Conservation (phyloP, 345 rosid species). For the Eutrema yunnanense region DNA sequence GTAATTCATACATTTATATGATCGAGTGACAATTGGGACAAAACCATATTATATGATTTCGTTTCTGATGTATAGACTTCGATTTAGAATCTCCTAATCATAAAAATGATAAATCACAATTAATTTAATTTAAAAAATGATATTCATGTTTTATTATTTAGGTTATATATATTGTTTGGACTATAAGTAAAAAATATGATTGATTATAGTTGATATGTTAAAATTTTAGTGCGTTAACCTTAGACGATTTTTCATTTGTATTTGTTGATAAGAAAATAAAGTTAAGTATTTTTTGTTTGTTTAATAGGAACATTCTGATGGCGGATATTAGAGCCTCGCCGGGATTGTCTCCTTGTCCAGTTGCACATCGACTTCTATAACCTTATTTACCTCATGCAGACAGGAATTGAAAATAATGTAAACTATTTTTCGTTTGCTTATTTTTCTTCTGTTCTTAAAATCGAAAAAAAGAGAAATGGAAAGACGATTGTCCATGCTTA, state of each 20-base stretch:
- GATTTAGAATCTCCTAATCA: too few relatives aligned
- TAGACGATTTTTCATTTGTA: not conserved
- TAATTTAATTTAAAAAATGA: not conserved
- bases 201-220: not conserved
- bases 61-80: too few relatives aligned
- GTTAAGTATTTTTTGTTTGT: not conserved
- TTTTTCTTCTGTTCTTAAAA: not conserved
- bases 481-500: not conserved
- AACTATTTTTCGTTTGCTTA: not conserved
- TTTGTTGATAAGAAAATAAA: not conserved
- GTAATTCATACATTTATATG: too few relatives aligned
- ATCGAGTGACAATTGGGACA: too few relatives aligned
- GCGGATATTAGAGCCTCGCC: constrained; percentile 1
- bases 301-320: constrained; percentile 13
- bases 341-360: constrained; percentile 7
- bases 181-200: too few relatives aligned
- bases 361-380: not conserved
- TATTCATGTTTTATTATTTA: not conserved
- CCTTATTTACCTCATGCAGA: not conserved
- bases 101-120: too few relatives aligned
- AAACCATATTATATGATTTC: too few relatives aligned
- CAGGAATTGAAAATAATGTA: constrained; percentile 3
- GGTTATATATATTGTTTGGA: not conserved
- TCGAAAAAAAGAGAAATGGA: not conserved
- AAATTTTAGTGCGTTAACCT: not conserved